A percentile compares a stretch with the other conserved stretches of the same genome.
phyloP scores from a whole-genome alignment of 495 filamentous ascomycete species.

The Hyaloscypha finlandica region DNA sequence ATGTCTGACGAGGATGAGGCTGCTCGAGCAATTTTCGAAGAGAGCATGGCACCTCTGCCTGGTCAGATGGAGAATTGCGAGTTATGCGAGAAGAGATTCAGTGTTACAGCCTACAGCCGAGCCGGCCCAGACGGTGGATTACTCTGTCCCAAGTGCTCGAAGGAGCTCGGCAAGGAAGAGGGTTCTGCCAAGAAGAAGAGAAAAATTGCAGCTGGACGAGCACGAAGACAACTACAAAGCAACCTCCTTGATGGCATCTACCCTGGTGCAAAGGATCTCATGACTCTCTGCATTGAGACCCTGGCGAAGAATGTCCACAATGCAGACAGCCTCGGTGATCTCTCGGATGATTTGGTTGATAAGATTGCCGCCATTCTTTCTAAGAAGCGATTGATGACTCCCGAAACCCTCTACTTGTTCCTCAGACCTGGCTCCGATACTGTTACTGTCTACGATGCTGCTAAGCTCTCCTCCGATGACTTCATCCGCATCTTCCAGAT shows the following conservation, averaged over 20 bases:
- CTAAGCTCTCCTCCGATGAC: conserved; percentile 71
- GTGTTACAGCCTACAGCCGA: conserved; percentile 87
- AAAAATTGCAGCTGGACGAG: conserved; percentile 44
- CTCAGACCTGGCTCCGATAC: conserved; percentile 64
- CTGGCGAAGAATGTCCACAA: conserved; percentile 80
- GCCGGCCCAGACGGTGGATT: conserved; percentile 80
- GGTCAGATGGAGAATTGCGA: conserved; percentile 91
- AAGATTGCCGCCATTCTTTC: conserved; percentile 80
- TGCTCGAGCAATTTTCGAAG: conserved; percentile 58
- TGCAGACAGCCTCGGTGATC: conserved; percentile 80
- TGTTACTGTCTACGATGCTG: conserved; percentile 79
- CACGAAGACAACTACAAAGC: conserved; percentile 72
- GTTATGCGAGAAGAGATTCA: conserved; percentile 84
- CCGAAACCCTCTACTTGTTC: conserved; percentile 74
- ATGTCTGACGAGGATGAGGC: conserved; percentile 49
- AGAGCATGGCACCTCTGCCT: conserved; percentile 64
- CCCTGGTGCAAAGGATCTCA: conserved; percentile 70
- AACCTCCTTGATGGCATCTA: conserved; percentile 75
- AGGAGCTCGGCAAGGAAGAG: conserved; percentile 66
- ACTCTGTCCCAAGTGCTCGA: conserved; percentile 84
- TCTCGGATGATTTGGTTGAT: conserved; percentile 67
- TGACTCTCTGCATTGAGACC: conserved; percentile 81
- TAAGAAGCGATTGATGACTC: conserved; percentile 71
- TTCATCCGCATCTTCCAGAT: conserved; percentile 79
- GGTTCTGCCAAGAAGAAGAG: conserved; percentile 61